A percentile compares a stretch with the other conserved stretches of the same genome.
These are phyloP conservation scores for Kodamaea sagamina DNA, from an alignment of 805 yeast species.

Conservation along the genomic window DNA sequence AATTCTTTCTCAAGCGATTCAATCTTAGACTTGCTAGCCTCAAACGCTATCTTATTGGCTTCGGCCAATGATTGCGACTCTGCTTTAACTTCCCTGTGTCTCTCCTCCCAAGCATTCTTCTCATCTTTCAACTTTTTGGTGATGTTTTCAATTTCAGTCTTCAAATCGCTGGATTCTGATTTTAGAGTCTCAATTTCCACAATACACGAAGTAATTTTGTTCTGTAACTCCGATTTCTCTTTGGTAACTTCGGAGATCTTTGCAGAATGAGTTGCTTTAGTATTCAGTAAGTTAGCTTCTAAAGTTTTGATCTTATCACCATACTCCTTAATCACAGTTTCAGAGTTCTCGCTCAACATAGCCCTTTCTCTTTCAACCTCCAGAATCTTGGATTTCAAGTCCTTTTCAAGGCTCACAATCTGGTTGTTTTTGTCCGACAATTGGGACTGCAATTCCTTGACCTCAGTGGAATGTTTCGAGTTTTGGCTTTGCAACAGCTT, in stretches of 20 bases:
- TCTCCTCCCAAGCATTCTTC: not conserved
- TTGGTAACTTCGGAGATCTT: slow-evolving; percentile 9
- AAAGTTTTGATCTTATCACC: slow-evolving; percentile 45
- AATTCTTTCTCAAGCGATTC: not conserved
- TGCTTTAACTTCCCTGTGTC: not conserved
- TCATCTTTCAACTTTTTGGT: not conserved
- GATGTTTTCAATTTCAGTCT: slow-evolving; percentile 3
- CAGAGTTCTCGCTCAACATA: slow-evolving; percentile 50
- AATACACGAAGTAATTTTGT: slow-evolving; percentile 10
- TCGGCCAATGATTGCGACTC: slow-evolving; percentile 5
- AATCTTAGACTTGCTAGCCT: not conserved
- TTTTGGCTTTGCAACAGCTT: slow-evolving; percentile 16
- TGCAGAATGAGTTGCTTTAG: slow-evolving; percentile 17
- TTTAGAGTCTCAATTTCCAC: slow-evolving; percentile 16
- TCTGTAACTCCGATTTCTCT: slow-evolving; percentile 15
- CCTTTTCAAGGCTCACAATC: slow-evolving; percentile 29
- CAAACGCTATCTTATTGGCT: not conserved
- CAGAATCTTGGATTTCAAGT: slow-evolving; percentile 36
- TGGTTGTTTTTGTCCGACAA: slow-evolving; percentile 28
- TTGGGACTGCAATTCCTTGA: slow-evolving; percentile 18
- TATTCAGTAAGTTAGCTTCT: slow-evolving; percentile 34
- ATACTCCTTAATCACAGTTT: slow-evolving; percentile 50
- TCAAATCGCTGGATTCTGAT: slow-evolving; percentile 13
- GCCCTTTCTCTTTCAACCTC: slow-evolving; percentile 56
- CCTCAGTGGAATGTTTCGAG: slow-evolving; percentile 21